Evolutionary conservation across 1,139 yeast species (phyloP).

Genomic region (Diutina scorzettiae): DNA sequence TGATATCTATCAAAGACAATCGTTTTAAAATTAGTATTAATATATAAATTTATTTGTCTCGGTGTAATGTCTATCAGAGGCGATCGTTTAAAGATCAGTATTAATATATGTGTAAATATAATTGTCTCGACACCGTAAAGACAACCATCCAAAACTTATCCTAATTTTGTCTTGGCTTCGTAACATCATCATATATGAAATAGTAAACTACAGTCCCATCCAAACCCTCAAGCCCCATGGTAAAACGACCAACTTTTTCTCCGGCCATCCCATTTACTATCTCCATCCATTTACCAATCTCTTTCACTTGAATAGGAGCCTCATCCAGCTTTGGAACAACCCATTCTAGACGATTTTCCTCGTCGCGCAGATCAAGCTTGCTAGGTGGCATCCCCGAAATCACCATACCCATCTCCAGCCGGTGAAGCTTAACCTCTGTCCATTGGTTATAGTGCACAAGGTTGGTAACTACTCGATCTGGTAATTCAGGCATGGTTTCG

Average conservation of each 20-base stretch:
- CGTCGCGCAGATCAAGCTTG: slow-evolving; percentile 17
- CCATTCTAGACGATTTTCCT: slow-evolving; percentile 20
- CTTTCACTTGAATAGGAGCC: slow-evolving; percentile 13
- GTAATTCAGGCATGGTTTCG: too few relatives aligned
- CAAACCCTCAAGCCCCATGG: slow-evolving; percentile 44
- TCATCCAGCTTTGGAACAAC: slow-evolving; percentile 17
- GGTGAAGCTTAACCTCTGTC: slow-evolving; percentile 26
- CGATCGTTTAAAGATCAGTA: too few relatives aligned
- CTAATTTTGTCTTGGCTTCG: slow-evolving; percentile 30
- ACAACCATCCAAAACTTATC: too few relatives aligned
- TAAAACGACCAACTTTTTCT: slow-evolving; percentile 28
- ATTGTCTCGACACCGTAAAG: too few relatives aligned
- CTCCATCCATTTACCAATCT: too few relatives aligned
- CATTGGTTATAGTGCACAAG: slow-evolving; percentile 44
- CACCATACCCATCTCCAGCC: slow-evolving; percentile 7
- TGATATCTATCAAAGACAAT: too few relatives aligned
- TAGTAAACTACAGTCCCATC: slow-evolving; percentile 65
- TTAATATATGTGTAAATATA: too few relatives aligned
- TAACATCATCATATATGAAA: slow-evolving; percentile 49
- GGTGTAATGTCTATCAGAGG: too few relatives aligned
- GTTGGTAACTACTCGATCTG: slow-evolving; percentile 25
- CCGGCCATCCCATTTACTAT: too few relatives aligned
- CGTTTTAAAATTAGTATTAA: too few relatives aligned
- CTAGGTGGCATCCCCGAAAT: slow-evolving; percentile 22
- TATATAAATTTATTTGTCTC: too few relatives aligned